Conservation (phyloP, 495 filamentous ascomycete genomes). For the Talaromyces stipitatus region DNA sequence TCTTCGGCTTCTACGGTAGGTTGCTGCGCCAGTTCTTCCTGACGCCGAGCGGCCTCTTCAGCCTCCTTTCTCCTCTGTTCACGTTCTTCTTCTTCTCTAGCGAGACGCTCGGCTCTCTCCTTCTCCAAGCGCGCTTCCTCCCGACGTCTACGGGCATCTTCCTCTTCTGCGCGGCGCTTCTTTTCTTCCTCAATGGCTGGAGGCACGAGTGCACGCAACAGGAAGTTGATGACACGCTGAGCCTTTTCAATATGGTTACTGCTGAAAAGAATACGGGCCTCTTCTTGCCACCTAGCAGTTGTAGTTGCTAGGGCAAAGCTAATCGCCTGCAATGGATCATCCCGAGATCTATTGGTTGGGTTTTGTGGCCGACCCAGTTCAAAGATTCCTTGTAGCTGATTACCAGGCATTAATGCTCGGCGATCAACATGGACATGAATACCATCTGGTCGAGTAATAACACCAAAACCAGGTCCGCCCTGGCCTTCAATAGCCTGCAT, state of each 20-base stretch:
- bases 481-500: constrained; percentile 50
- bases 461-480: constrained; percentile 40
- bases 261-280: constrained; percentile 80
- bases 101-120: constrained; percentile 43
- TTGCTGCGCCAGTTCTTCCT: constrained; percentile 37
- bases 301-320: constrained; percentile 66
- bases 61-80: constrained; percentile 58
- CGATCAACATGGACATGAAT: constrained; percentile 51
- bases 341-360: constrained; percentile 34
- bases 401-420: constrained; percentile 40
- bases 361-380: constrained; percentile 41
- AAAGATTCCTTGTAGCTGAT: constrained; percentile 51
- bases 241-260: constrained; percentile 59
- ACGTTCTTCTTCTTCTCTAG: constrained; percentile 53
- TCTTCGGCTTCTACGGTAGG: constrained; percentile 34
- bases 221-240: constrained; percentile 59
- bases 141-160: constrained; percentile 40
- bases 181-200: constrained; percentile 75
- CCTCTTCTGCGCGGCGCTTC: constrained; percentile 42
- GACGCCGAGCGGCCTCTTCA: constrained; percentile 45
- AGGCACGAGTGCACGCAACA: constrained; percentile 70
- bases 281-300: constrained; percentile 75
- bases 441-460: constrained; percentile 50
- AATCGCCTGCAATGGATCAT: constrained; percentile 58
- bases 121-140: constrained; percentile 40